phyloP scores from a whole-genome alignment of 768 basidiomycete genomes.

The Mycena alexandri region DNA sequence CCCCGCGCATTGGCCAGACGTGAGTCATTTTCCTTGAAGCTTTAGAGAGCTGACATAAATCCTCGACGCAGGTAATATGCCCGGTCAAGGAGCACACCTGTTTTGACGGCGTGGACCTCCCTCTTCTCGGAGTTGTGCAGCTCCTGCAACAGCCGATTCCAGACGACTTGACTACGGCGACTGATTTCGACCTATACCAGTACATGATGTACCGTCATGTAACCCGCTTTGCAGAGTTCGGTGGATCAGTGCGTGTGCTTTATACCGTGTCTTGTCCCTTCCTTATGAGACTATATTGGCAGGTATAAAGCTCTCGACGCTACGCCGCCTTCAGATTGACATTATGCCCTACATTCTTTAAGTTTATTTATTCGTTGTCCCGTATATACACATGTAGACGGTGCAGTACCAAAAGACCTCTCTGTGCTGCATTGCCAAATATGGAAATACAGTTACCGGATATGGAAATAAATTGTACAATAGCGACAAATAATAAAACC shows the following conservation, averaged over 20 bases:
- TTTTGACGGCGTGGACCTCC: slow-evolving; percentile 7
- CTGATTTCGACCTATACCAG: slow-evolving; percentile 17
- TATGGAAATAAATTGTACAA: too few relatives aligned
- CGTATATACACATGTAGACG: too few relatives aligned
- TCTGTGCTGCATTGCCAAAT: too few relatives aligned
- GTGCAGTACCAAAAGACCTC: too few relatives aligned
- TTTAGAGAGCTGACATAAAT: neutral
- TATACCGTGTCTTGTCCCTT: too few relatives aligned
- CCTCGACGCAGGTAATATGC: neutral
- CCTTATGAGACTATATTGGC: too few relatives aligned
- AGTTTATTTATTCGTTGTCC: too few relatives aligned
- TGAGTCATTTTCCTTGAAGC: neutral
- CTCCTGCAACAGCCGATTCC: slow-evolving; percentile 3
- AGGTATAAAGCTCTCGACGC: too few relatives aligned
- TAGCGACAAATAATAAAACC: too few relatives aligned
- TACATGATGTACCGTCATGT: slow-evolving; percentile 8
- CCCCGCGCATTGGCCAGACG: neutral
- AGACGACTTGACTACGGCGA: neutral
- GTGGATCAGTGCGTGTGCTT: neutral
- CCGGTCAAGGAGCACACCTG: slow-evolving; percentile 1
- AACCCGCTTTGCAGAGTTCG: slow-evolving; percentile 9
- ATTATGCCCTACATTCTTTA: too few relatives aligned
- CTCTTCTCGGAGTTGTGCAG: neutral
- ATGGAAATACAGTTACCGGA: too few relatives aligned
- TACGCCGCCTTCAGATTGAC: too few relatives aligned